These are phyloP conservation scores for Septoria linicola DNA, from an alignment of 2,329 filamentous ascomycete species.

Conservation along the genomic window DNA sequence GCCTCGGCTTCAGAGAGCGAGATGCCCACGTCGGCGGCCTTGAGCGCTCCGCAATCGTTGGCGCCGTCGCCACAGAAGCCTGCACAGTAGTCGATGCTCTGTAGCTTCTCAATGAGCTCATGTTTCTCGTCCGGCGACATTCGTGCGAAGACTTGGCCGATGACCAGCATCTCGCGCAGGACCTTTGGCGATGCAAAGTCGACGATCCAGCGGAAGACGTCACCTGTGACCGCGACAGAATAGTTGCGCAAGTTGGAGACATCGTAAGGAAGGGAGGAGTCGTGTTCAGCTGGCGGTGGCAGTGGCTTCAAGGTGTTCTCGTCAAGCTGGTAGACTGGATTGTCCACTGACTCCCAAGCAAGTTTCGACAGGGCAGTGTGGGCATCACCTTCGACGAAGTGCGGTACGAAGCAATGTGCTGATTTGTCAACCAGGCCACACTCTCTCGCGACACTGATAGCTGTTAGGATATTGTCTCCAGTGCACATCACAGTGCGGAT, in stretches of 20 bases:
- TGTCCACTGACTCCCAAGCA: slow-evolving; percentile 93
- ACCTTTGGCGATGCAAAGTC: slow-evolving; percentile 84
- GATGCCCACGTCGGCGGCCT: slow-evolving; percentile 95
- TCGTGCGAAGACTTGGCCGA: slow-evolving; percentile 89
- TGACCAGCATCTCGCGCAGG: slow-evolving; percentile 81
- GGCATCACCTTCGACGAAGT: slow-evolving; percentile 76
- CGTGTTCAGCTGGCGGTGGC: slow-evolving; percentile 66
- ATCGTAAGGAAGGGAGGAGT: slow-evolving; percentile 83
- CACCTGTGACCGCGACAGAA: slow-evolving; percentile 83
- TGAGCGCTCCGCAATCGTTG: slow-evolving; percentile 94
- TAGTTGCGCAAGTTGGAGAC: slow-evolving; percentile 80
- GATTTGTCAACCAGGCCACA: slow-evolving; percentile 77
- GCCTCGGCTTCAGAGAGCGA: slow-evolving; percentile 96
- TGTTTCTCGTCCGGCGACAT: slow-evolving; percentile 99
- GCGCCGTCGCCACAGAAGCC: slow-evolving; percentile 97
- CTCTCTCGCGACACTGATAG: slow-evolving; percentile 90
- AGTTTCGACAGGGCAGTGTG: slow-evolving; percentile 72
- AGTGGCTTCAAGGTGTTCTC: slow-evolving; percentile 77
- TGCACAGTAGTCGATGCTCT: slow-evolving; percentile 90
- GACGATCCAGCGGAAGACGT: slow-evolving; percentile 94
- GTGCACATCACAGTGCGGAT: slow-evolving; percentile 96
- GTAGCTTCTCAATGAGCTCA: slow-evolving; percentile 93
- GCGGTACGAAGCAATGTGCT: slow-evolving; percentile 89
- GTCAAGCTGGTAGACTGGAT: slow-evolving; percentile 74
- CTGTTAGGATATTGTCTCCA: slow-evolving; percentile 95